Conservation (phyloP, 2,329 filamentous ascomycete species). For the Endoconidiophora polonica region DNA sequence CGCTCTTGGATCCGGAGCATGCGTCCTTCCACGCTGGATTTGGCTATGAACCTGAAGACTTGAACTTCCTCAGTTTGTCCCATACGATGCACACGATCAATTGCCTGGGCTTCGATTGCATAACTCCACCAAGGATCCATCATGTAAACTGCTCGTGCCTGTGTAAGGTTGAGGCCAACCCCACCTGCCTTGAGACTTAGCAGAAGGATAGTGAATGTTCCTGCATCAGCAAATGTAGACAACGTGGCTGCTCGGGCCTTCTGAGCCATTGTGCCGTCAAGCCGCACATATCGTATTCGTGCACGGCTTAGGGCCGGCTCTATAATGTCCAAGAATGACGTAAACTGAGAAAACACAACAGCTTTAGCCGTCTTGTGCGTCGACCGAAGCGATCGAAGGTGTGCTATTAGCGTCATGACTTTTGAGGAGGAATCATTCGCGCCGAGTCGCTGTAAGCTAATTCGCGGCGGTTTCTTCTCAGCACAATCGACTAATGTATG, state of each 20-base stretch:
- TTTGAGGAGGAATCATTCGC: conserved; percentile 68
- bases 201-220: conserved; percentile 56
- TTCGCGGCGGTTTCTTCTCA: conserved; percentile 25
- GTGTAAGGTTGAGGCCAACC: conserved; percentile 83
- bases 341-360: conserved; percentile 95
- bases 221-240: conserved; percentile 43
- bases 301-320: conserved; percentile 58
- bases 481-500: not conserved
- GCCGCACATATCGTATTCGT: conserved; percentile 64
- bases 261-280: conserved; percentile 83
- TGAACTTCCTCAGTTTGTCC: conserved; percentile 75
- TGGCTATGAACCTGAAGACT: conserved; percentile 77
- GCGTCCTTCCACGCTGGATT: conserved; percentile 81
- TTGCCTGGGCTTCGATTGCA: conserved; percentile 89
- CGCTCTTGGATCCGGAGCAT: conserved; percentile 88
- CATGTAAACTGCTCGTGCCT: conserved; percentile 83
- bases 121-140: conserved; percentile 99
- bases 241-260: conserved; percentile 69
- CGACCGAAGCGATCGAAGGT: conserved; percentile 53
- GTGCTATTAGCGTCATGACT: conserved; percentile 59
- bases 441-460: conserved; percentile 43
- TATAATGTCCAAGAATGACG: conserved; percentile 84
- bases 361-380: conserved; percentile 60
- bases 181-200: conserved; percentile 80
- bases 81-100: conserved; percentile 95